Percentiles rank a stretch among this genome's conserved stretches.
Conservation (phyloP, 1,284 basidiomycete species). For the Irpex sp. region DNA sequence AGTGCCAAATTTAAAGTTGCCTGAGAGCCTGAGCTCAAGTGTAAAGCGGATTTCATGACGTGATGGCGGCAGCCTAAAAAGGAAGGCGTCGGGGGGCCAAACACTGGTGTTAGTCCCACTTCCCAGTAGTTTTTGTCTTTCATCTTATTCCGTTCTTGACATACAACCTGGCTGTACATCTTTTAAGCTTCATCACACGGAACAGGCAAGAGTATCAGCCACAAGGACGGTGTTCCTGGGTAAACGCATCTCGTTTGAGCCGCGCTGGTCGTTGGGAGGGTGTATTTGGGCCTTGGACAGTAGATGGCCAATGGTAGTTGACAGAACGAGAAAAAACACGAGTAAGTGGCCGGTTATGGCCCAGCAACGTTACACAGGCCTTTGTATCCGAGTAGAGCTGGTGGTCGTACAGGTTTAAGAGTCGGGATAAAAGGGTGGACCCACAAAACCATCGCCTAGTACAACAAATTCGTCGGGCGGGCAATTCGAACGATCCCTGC, state of each 20-base stretch:
- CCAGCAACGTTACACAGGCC: neutral
- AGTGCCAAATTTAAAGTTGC: too few species aligned
- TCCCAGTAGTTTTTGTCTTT: neutral
- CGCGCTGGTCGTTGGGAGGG: neutral
- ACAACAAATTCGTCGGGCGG: constrained; percentile 3
- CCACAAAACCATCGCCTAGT: constrained; percentile 11
- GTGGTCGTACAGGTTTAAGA: neutral
- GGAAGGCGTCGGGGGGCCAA: neutral
- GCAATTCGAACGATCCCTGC: constrained; percentile 7
- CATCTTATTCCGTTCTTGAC: neutral
- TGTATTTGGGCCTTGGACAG: neutral
- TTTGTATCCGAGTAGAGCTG: neutral
- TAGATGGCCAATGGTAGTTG: neutral
- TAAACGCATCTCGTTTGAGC: neutral
- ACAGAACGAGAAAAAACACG: neutral
- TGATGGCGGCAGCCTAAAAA: neutral
- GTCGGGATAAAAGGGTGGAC: constrained; percentile 8
- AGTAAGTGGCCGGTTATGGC: neutral
- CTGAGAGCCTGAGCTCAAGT: neutral
- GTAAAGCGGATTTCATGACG: neutral
- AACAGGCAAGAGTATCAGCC: too few species aligned
- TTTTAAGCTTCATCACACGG: neutral
- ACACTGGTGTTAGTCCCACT: neutral
- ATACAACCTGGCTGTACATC: neutral
- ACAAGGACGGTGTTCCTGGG: neutral